phyloP scores from a whole-genome alignment of 73 alveolate genomes.

The Durusdinium trenchii region DNA sequence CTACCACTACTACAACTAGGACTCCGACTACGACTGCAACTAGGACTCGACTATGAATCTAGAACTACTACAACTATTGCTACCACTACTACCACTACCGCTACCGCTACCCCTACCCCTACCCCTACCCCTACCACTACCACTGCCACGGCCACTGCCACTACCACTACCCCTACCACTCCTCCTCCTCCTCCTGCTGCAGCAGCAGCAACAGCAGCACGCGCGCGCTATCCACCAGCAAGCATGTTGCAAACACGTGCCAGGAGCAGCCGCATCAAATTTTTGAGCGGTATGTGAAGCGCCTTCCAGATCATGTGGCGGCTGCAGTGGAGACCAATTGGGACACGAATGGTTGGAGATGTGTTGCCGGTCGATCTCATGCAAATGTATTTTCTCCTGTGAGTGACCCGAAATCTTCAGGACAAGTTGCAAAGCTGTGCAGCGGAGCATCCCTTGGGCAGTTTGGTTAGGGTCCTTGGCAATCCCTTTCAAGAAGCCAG shows the following conservation, averaged over 20 bases:
- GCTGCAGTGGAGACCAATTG: constrained; percentile 88
- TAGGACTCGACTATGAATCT: background rate
- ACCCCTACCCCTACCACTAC: no score
- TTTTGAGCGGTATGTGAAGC: constrained; percentile 77
- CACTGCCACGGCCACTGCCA: no score
- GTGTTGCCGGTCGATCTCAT: no score
- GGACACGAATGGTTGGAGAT: constrained; percentile 25
- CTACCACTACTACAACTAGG: no score
- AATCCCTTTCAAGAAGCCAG: background rate
- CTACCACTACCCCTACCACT: no score
- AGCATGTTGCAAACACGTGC: background rate
- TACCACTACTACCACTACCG: background rate
- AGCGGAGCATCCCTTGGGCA: constrained; percentile 83
- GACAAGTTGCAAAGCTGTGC: constrained; percentile 65
- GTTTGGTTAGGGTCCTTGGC: constrained; percentile 3
- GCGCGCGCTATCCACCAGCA: background rate
- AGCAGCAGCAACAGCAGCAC: background rate
- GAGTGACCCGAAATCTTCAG: background rate
- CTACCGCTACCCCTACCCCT: background rate
- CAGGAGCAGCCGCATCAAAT: constrained; percentile 87
- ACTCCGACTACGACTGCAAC: no score
- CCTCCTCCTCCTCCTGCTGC: background rate
- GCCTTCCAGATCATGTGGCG: constrained; percentile 59
- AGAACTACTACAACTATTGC: background rate
- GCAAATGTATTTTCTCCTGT: background rate